phyloP scores from a whole-genome alignment of 805 yeast genomes.

The Citeromyces nyonsensis region DNA sequence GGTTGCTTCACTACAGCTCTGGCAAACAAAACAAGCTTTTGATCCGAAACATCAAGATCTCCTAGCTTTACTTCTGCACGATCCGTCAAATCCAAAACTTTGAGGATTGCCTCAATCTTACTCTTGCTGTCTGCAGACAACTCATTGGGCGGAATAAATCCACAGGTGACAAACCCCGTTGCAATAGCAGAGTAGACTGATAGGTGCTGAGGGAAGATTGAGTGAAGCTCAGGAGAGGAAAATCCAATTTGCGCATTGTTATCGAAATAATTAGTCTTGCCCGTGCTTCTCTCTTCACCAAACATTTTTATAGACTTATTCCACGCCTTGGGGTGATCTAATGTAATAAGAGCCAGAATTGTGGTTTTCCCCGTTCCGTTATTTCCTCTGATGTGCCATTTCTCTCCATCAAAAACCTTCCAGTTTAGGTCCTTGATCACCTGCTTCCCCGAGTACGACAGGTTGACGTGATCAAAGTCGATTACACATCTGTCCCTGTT shows the following conservation, averaged over 20 bases:
- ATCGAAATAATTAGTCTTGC: constrained; percentile 60
- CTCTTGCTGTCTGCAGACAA: constrained; percentile 19
- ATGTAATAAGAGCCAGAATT: constrained; percentile 64
- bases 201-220: constrained; percentile 53
- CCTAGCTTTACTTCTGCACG: constrained; percentile 25
- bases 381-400: constrained; percentile 80
- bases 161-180: constrained; percentile 67
- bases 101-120: constrained; percentile 27
- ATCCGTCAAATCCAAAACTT: constrained; percentile 24
- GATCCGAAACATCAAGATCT: constrained; percentile 52
- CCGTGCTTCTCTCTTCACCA: constrained; percentile 59
- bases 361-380: constrained; percentile 95
- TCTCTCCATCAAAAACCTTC: constrained; percentile 55
- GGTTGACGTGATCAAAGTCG: constrained; percentile 46
- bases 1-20: constrained; percentile 74
- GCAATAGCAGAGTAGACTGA: constrained; percentile 42
- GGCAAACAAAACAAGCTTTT: constrained; percentile 61
- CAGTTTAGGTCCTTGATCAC: constrained; percentile 49
- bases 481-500: constrained; percentile 11
- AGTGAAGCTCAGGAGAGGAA: constrained; percentile 85
- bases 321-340: constrained; percentile 98
- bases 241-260: constrained; percentile 72
- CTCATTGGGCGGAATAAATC: constrained; percentile 31
- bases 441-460: constrained; percentile 47
- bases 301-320: constrained; percentile 45